These are phyloP conservation scores for Gossypium arboreum DNA, from an alignment of 345 rosid genomes.

Conservation along the genomic window DNA sequence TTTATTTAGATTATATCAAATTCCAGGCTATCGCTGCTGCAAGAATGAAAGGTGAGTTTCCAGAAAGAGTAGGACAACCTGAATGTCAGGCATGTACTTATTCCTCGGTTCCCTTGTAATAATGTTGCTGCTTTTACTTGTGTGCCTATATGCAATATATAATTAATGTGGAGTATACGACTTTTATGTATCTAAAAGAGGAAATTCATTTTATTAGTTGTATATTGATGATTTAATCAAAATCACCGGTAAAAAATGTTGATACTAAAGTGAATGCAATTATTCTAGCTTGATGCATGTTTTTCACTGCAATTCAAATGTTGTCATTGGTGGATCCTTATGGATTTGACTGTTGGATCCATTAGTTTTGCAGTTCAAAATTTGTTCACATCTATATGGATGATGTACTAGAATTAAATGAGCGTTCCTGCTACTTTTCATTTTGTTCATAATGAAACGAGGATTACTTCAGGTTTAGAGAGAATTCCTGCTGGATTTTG, in stretches of 20 bases:
- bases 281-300: not conserved
- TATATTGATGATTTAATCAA: not conserved
- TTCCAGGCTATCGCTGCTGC: constrained; percentile 90
- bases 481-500: not conserved
- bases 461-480: not conserved
- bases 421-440: not conserved
- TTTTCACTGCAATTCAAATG: not conserved
- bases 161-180: not conserved
- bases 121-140: not conserved
- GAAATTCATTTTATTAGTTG: not conserved
- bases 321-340: not conserved
- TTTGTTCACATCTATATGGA: not conserved
- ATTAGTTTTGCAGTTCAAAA: not conserved
- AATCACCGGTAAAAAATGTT: not conserved
- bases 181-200: not conserved
- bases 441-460: constrained; percentile 1
- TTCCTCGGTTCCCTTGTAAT: constrained; percentile 1
- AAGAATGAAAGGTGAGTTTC: constrained; percentile 90
- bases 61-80: constrained; percentile 91
- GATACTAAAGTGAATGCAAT: not conserved
- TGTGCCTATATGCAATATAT: not conserved
- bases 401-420: constrained; percentile 3
- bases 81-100: constrained; percentile 83
- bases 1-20: constrained; percentile 22
- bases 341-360: not conserved